Conservation (phyloP, 257 asterid species). For the Cinchona pubescens region DNA sequence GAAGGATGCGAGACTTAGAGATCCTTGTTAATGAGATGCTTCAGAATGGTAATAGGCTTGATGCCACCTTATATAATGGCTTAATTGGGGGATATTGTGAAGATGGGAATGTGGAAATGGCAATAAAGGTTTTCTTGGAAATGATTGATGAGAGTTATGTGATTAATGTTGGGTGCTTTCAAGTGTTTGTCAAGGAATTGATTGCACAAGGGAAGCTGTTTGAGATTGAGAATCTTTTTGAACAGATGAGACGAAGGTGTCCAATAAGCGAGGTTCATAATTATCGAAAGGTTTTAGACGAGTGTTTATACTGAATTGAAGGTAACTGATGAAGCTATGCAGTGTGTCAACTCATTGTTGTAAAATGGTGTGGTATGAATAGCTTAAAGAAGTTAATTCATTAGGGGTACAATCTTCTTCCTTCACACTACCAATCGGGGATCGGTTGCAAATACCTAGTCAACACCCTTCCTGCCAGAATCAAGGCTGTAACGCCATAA, state of each 20-base stretch:
- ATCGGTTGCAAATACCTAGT: not conserved
- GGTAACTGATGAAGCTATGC: not conserved
- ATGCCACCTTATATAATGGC: slow-evolving; percentile 42
- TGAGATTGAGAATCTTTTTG: slow-evolving; percentile 35
- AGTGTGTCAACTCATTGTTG: not conserved
- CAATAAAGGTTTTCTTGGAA: slow-evolving; percentile 29
- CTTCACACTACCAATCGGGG: not conserved
- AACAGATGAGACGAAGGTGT: slow-evolving; percentile 27
- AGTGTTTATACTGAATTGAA: slow-evolving; percentile 8
- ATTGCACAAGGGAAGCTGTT: slow-evolving; percentile 26
- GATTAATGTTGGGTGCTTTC: slow-evolving; percentile 37
- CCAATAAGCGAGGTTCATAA: slow-evolving; percentile 11
- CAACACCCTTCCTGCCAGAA: not conserved
- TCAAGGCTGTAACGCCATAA: not conserved
- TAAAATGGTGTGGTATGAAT: not conserved
- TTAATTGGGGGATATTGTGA: slow-evolving; percentile 32
- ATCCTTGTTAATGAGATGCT: slow-evolving; percentile 37
- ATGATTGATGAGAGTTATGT: slow-evolving; percentile 34
- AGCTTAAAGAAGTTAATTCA: not conserved
- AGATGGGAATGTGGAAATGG: slow-evolving; percentile 33
- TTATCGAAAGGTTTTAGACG: slow-evolving; percentile 33
- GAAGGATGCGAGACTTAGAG: slow-evolving; percentile 41
- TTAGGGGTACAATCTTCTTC: slow-evolving; percentile 15
- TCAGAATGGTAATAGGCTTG: slow-evolving; percentile 30
- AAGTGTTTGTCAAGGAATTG: slow-evolving; percentile 29